Base-by-base conservation (phyloP, 257 asterid genomes). In the Euphrasia confusa region DNA sequence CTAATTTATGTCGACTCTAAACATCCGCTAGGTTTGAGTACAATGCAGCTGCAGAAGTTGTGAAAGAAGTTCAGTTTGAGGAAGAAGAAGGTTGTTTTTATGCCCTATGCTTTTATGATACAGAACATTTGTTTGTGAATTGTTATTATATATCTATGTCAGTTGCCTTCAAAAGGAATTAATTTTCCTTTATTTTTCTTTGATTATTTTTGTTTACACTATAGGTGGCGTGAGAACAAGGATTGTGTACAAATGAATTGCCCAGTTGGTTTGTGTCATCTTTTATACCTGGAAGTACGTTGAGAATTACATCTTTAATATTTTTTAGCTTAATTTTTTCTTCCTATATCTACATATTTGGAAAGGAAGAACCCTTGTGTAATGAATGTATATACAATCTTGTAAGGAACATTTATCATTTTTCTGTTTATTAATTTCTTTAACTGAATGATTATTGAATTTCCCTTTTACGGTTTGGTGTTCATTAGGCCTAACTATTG, bases 41-140 rank as follows among this genome's bases (percentile, higher is more conserved):
- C 71, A 78, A 82, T 78, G 92, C 96, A 54, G 88, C 92, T 62
- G 90, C 96, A 4, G 82, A 82, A 39, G 49, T 81, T 39, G 81
- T 80, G 39, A 93, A 89, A 81, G 94, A 85, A 82, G 81, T 89
- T 56, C 81, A 74, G 55, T 87, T 89, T 76, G 91, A 82, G 84
- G 86, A 83, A 80, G 87, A 75, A 52, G 94, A 93, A 83, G 99
- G 97, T 93, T 62, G 1, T 37, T 37, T 37, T 37, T 37, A 37
- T 37, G 42, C 42, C 42, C 12, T 37, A 8, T 37, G 42, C 13
- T 18, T 77, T 61, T 68, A 15, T 15, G 33, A 57, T 63, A 30
- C 67, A 55, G 58, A 28, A 53, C 55, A 21, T 15, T 24, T 68
- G 33, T 54, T 75, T 14, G 4, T 40, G 66, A 28, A 32, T 53